Conservation (phyloP, 2,329 filamentous ascomycete species). For the Lecanicillium sp. region DNA sequence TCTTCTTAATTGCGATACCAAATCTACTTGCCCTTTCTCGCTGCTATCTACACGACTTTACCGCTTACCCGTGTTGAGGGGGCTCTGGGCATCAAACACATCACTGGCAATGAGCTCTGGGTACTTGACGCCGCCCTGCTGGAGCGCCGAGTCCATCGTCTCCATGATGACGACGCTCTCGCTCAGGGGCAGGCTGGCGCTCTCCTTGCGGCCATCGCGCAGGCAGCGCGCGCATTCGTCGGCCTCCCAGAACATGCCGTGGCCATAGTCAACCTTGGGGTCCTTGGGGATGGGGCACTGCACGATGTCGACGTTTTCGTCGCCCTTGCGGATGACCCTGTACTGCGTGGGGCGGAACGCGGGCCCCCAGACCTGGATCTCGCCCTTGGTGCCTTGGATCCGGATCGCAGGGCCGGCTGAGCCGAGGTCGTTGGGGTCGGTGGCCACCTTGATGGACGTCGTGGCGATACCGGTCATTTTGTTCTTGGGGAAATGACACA, state of each 20-base stretch:
- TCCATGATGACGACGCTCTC: slow-evolving; percentile 87
- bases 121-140: slow-evolving; percentile 48
- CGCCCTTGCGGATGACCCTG: slow-evolving; percentile 51
- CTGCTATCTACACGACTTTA: slow-evolving; percentile 15
- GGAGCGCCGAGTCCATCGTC: slow-evolving; percentile 50
- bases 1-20: background rate
- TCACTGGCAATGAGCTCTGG: slow-evolving; percentile 51
- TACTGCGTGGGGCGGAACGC: slow-evolving; percentile 64
- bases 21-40: background rate
- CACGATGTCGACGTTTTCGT: slow-evolving; percentile 43
- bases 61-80: slow-evolving; percentile 51
- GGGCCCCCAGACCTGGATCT: slow-evolving; percentile 72
- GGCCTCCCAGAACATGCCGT: slow-evolving; percentile 87
- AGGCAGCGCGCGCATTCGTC: slow-evolving; percentile 72
- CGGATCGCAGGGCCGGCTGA: slow-evolving; percentile 62
- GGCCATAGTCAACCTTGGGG: slow-evolving; percentile 49
- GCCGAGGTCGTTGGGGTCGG: slow-evolving; percentile 55
- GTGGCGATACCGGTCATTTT: slow-evolving; percentile 67
- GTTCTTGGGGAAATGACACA: slow-evolving; percentile 66
- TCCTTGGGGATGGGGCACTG: slow-evolving; percentile 50
- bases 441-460: slow-evolving; percentile 56
- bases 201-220: slow-evolving; percentile 71
- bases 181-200: slow-evolving; percentile 59
- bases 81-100: slow-evolving; percentile 53
- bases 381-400: slow-evolving; percentile 74